Evolutionary conservation across 805 yeast species (phyloP).

Genomic region (Candida endomychidarum): DNA sequence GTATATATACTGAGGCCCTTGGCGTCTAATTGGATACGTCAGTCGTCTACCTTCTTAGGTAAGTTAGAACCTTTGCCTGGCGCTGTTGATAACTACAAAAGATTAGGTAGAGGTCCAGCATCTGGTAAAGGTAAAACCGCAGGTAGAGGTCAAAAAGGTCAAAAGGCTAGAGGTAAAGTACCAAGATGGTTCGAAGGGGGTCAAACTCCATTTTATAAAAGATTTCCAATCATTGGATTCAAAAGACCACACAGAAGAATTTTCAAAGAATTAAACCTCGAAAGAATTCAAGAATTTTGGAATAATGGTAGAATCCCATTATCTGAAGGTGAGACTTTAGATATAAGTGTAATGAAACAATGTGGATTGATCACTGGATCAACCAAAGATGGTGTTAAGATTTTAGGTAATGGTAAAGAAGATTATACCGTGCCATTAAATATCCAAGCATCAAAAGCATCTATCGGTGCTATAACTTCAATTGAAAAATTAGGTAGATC

Average conservation of each 20-base stretch:
- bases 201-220: conserved; percentile 85
- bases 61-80: conserved; percentile 58
- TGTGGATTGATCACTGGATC: conserved; percentile 72
- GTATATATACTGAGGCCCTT: conserved; percentile 1
- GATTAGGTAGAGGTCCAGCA: conserved; percentile 96
- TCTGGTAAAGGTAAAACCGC: conserved; percentile 92
- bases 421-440: conserved; percentile 58
- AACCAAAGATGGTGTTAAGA: conserved; percentile 75
- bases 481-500: conserved; percentile 75
- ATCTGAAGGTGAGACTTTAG: conserved; percentile 59
- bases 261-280: conserved; percentile 61
- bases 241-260: conserved; percentile 58
- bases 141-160: conserved; percentile 98
- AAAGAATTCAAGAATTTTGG: conserved; percentile 68
- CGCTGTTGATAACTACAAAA: conserved; percentile 58
- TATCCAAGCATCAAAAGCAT: conserved; percentile 82
- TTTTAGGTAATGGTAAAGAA: conserved; percentile 64
- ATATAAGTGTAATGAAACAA: conserved; percentile 75
- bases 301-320: conserved; percentile 62
- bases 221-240: conserved; percentile 89
- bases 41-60: conserved; percentile 39
- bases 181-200: conserved; percentile 98
- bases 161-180: conserved; percentile 89
- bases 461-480: conserved; percentile 66
- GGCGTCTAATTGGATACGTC: conserved; percentile 6